Conservation (phyloP, 768 basidiomycete species). For the Podaxis sp. region DNA sequence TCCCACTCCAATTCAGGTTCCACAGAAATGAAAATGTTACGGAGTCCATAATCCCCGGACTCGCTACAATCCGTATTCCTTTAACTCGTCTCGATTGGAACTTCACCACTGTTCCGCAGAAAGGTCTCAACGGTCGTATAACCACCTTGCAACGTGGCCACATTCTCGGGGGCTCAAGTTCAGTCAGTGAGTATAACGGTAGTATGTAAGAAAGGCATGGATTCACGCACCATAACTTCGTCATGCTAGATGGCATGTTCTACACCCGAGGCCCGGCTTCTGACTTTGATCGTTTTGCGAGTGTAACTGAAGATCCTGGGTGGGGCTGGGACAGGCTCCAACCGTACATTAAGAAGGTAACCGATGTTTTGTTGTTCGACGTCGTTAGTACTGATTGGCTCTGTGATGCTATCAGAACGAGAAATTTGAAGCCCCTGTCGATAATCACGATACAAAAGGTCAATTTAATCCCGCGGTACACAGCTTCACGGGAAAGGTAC, state of each 20-base stretch:
- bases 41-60: slow-evolving; percentile 20
- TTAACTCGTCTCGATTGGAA: slow-evolving; percentile 27
- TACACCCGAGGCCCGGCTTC: slow-evolving; percentile 21
- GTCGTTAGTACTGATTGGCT: slow-evolving; percentile 11
- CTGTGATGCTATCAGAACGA: slow-evolving; percentile 12
- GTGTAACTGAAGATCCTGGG: slow-evolving; percentile 27
- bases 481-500: slow-evolving; percentile 19
- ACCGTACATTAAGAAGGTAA: slow-evolving; percentile 24
- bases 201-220: slow-evolving; percentile 12
- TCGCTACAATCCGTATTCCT: background rate
- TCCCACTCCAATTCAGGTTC: background rate
- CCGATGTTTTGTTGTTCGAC: background rate
- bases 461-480: slow-evolving; percentile 24
- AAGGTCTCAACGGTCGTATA: slow-evolving; percentile 23
- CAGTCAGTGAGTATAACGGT: slow-evolving; percentile 27
- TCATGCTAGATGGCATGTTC: slow-evolving; percentile 22
- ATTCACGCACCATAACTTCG: background rate
- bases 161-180: slow-evolving; percentile 32
- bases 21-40: slow-evolving; percentile 5
- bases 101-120: slow-evolving; percentile 29
- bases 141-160: slow-evolving; percentile 28
- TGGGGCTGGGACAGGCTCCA: slow-evolving; percentile 35
- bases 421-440: slow-evolving; percentile 20
- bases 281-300: slow-evolving; percentile 26
- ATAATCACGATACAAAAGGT: slow-evolving; percentile 19